Evolutionary conservation across 2,329 filamentous ascomycete genomes (phyloP), one percentile per base, ranked within the genome.

Genomic region (Apiospora koreana): DNA sequence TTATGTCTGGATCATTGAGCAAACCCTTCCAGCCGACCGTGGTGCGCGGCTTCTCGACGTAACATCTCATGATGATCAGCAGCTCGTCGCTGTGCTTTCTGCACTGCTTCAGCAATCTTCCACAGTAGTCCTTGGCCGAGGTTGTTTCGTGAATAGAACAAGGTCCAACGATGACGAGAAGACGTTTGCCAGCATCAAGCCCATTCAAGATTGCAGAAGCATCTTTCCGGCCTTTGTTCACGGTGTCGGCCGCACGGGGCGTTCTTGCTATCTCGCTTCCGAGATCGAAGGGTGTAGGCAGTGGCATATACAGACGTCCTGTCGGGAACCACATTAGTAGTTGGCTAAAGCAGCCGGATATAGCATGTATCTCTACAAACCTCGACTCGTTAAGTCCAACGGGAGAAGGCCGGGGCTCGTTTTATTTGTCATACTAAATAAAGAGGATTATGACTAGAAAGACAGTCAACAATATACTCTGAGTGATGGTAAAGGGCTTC

Each of bases 11-110:
- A 83, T 99, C 95, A 81, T 99, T 98, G 85, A 98, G 97, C 77
- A 99, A 86, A 67, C 95, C 95, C 86, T 99, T 99, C 95, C 95
- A 99, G 76, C 95, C 95, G 38, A 98, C 94, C 0, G 95, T 99
- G 38, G 95, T 98, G 74, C 95, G 91, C 25, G 95, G 95, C 87
- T 99, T 99, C 87, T 99, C 96, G 72, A 99, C 90, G 88, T 99
- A 99, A 73, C 94, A 93, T 76, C 95, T 93, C 95, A 99, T 99
- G 72, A 98, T 92, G 76, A 99, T 96, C 76, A 97, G 87, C 42
- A 99, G 88, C 79, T 98, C 94, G 78, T 95, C 89, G 80, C 92
- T 88, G 85, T 97, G 92, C 85, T 97, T 95, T 80, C 94, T 89
- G 83, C 95, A 94, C 77, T 96, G 86, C 78, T 89, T 86, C 75